A percentile compares a stretch with the other conserved stretches of the same genome.
Conservation (phyloP, 495 filamentous ascomycete genomes). For the Hypoxylon crocopeplum region DNA sequence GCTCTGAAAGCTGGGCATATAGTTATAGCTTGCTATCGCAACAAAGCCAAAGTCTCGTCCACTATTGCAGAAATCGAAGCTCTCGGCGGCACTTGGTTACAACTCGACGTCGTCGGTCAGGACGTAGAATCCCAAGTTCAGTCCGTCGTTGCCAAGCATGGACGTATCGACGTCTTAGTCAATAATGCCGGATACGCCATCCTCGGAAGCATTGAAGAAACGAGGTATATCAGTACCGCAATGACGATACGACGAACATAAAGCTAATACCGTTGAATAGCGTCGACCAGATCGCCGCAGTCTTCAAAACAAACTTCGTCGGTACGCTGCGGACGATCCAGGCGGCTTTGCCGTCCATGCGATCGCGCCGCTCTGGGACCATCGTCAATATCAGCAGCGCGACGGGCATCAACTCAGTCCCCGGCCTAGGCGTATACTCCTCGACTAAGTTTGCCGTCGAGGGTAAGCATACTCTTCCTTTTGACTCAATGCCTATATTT, state of each 20-base stretch:
- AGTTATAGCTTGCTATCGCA: slow-evolving; percentile 48
- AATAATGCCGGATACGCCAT: slow-evolving; percentile 59
- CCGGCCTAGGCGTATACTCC: slow-evolving; percentile 46
- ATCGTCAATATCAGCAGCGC: slow-evolving; percentile 51
- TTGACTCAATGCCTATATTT: too few species aligned
- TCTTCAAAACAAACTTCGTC: slow-evolving; percentile 57
- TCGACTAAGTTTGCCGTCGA: slow-evolving; percentile 52
- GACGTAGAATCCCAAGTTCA: slow-evolving; percentile 42
- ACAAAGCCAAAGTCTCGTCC: slow-evolving; percentile 39
- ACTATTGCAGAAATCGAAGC: slow-evolving; percentile 44
- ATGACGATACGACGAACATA: not conserved
- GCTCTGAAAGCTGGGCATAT: slow-evolving; percentile 49
- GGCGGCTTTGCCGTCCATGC: slow-evolving; percentile 57
- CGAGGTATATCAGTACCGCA: slow-evolving; percentile 33
- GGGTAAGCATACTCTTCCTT: too few species aligned
- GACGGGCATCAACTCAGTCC: slow-evolving; percentile 25
- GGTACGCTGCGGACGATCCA: slow-evolving; percentile 51
- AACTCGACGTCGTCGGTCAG: slow-evolving; percentile 47
- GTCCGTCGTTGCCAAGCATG: slow-evolving; percentile 43
- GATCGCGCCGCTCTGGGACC: slow-evolving; percentile 49
- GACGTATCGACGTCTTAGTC: slow-evolving; percentile 56
- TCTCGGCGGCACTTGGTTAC: slow-evolving; percentile 47
- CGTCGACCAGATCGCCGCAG: slow-evolving; percentile 36
- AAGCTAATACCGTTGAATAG: slow-evolving; percentile 24
- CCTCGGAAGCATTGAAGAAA: slow-evolving; percentile 54